These are phyloP conservation scores for Colletotrichum ledebouriae DNA, from an alignment of 2,329 filamentous ascomycete genomes.

Conservation along the genomic window DNA sequence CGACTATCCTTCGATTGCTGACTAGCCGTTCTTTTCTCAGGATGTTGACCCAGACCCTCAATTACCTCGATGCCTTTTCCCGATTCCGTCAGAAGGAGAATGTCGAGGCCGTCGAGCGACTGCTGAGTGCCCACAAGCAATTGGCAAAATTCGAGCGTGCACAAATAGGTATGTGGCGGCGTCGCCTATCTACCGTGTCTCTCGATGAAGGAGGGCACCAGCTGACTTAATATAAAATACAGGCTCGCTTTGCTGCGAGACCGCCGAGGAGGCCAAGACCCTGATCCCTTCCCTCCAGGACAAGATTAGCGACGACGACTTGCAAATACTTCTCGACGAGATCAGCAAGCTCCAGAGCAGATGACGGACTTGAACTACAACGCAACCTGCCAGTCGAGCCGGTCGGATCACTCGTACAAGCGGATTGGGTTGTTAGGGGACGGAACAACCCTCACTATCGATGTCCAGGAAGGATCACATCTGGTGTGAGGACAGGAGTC, in stretches of 20 bases:
- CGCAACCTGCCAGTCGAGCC: background rate
- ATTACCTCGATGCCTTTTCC: constrained; percentile 94
- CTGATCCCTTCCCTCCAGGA: constrained; percentile 89
- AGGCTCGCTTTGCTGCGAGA: constrained; percentile 94
- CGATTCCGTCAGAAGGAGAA: constrained; percentile 97
- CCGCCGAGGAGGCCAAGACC: constrained; percentile 94
- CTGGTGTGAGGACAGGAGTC: too few relatives aligned
- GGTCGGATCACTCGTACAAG: too few relatives aligned
- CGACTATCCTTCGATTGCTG: background rate
- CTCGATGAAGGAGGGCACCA: background rate
- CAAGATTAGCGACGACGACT: constrained; percentile 91
- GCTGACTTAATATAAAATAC: background rate
- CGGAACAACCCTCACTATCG: too few relatives aligned
- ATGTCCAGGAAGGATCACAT: too few relatives aligned
- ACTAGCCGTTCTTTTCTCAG: constrained; percentile 53
- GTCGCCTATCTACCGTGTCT: background rate
- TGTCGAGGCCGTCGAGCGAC: constrained; percentile 91
- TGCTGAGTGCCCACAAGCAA: constrained; percentile 83
- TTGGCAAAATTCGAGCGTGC: constrained; percentile 94
- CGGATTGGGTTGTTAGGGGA: too few relatives aligned
- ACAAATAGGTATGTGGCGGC: constrained; percentile 77
- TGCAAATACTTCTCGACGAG: constrained; percentile 91
- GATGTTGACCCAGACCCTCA: constrained; percentile 87
- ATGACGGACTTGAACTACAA: constrained; percentile 33
- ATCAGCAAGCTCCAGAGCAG: constrained; percentile 79